Base-by-base conservation (phyloP, 2,329 filamentous ascomycete species). In the Pseudogymnoascus sp. region DNA sequence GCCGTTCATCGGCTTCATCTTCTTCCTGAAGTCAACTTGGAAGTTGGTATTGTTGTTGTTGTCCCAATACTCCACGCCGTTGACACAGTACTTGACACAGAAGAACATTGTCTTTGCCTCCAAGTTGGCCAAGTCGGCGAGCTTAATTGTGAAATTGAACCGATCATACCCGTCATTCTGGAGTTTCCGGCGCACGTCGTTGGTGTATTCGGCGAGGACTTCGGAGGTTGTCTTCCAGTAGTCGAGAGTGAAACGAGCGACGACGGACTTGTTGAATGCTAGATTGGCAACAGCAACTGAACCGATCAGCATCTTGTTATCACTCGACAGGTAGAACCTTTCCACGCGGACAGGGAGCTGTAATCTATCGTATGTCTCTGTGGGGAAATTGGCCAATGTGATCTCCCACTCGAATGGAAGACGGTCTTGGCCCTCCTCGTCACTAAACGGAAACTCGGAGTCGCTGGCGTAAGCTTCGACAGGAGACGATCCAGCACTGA, bases 221-320 rank as follows among this genome's bases (percentile, higher is more conserved):
- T 99, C 95, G 0, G 95, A 99, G 0, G 93, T 96, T 0, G 95
- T 99, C 82, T 96, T 96, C 95, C 95, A 99, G 77, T 96, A 95
- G 75, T 99, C 95, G 56, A 97, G 83, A 0, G 95, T 99, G 75
- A 99, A 99, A 60, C 95, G 87, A 74, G 91, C 93, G n/a, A 89
- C 86, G 62, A 99, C 91, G 5, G 82, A 76, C 77, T 99, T 99
- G 62, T 93, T 84, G 77, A 96, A 99, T 0, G 92, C 86, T 46
- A 97, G 77, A 75, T 99, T 99, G 73, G 88, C 87, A 21, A 96
- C 93, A 6, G 87, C 89, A 61, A 96, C 84, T 16, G 87, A 89
- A 11, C 95, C 95, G 60, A 96, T 82, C 67, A 99, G 78, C 1
- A 84, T 90, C 77, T 93, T 93, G 72, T 96, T 92, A 74, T 97